Conservation (phyloP, 169 alveolate species). For the Plasmodium cynomolgi region DNA sequence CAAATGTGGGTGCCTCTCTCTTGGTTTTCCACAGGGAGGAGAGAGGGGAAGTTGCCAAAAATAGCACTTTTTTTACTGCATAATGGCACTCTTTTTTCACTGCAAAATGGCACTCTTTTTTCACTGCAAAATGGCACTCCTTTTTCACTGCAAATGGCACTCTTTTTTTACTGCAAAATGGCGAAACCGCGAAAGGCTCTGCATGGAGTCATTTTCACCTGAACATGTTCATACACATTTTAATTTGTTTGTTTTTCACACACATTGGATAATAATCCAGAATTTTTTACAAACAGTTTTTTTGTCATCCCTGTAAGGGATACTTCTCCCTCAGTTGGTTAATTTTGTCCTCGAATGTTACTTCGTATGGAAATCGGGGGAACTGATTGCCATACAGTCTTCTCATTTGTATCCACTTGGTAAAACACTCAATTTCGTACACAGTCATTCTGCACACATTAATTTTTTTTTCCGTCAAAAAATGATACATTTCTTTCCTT, state of each 20-base stretch:
- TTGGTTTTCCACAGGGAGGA: background rate
- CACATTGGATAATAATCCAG: background rate
- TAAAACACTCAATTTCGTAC: conserved; percentile 85
- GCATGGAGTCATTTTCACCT: background rate
- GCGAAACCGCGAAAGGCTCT: background rate
- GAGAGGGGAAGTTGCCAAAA: background rate
- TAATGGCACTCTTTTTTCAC: background rate
- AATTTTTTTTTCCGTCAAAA: conserved; percentile 80
- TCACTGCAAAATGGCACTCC: background rate
- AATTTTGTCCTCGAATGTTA: conserved; percentile 86
- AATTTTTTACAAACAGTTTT: background rate
- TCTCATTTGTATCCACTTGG: conserved; percentile 87
- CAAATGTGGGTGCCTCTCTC: background rate
- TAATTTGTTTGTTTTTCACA: background rate
- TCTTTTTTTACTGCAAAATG: background rate
- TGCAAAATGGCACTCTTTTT: background rate
- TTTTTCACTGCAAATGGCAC: background rate
- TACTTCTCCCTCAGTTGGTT: conserved; percentile 79
- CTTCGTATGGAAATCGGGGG: conserved; percentile 87
- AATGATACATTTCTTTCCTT: conserved; percentile 83
- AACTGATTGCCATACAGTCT: conserved; percentile 81
- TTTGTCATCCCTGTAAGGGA: conserved; percentile 75
- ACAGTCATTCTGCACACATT: conserved; percentile 86
- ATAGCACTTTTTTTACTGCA: too few species aligned
- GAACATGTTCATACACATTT: background rate